These are phyloP conservation scores for Mrakia frigida DNA, from an alignment of 768 basidiomycete genomes.

Conservation along the genomic window DNA sequence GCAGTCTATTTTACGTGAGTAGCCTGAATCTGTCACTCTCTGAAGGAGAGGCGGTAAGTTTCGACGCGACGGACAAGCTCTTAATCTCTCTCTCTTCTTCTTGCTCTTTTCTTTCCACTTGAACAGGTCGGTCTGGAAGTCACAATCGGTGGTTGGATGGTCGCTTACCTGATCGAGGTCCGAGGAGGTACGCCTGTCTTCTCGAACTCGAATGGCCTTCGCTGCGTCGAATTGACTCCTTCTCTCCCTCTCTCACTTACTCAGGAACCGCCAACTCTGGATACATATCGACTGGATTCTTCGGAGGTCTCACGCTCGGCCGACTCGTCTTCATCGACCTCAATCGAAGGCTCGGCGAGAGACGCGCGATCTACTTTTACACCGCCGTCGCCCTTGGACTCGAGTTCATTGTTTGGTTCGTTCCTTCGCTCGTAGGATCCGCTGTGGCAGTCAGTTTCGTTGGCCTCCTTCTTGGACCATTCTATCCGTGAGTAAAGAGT, in stretches of 20 bases:
- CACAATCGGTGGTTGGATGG: constrained; percentile 57
- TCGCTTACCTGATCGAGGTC: constrained; percentile 53
- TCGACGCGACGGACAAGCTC: not conserved
- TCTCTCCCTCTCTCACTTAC: not conserved
- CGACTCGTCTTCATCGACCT: constrained; percentile 54
- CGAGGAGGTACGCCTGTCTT: constrained; percentile 28
- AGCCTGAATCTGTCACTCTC: not conserved
- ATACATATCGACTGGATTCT: constrained; percentile 52
- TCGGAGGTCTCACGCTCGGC: constrained; percentile 51
- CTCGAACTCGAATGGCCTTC: not conserved
- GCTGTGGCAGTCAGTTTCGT: constrained; percentile 62
- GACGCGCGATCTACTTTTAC: constrained; percentile 46
- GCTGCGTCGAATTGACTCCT: not conserved
- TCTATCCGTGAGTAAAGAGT: constrained; percentile 60
- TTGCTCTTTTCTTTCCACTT: not conserved
- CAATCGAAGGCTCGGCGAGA: constrained; percentile 48
- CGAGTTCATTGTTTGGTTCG: constrained; percentile 64
- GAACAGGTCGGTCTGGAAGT: constrained; percentile 47
- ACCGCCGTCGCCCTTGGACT: constrained; percentile 47
- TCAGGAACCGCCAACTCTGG: constrained; percentile 44
- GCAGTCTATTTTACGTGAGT: not conserved
- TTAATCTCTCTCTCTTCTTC: not conserved
- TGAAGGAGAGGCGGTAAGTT: not conserved
- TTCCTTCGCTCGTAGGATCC: constrained; percentile 59
- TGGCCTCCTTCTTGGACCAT: constrained; percentile 66